These are phyloP conservation scores for Populus hybrid DNA, from an alignment of 441 rosid species.

Conservation along the genomic window DNA sequence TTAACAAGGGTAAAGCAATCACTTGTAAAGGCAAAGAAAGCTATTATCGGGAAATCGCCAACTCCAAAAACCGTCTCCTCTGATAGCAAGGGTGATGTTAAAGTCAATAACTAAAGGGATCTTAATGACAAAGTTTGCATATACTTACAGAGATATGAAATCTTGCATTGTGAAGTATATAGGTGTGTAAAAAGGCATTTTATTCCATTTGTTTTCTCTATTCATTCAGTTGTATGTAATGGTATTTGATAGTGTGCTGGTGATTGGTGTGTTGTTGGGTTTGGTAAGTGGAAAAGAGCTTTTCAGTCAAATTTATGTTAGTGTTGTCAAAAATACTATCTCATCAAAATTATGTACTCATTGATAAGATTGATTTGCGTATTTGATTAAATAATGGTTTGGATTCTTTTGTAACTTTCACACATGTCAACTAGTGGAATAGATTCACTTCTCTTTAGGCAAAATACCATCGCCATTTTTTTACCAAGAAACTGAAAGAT, in stretches of 20 bases:
- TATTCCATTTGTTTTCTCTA: not conserved
- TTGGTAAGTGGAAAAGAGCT: not conserved
- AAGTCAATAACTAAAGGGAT: constrained; percentile 37
- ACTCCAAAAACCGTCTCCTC: constrained; percentile 36
- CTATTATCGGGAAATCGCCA: constrained; percentile 61
- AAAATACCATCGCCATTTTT: too few relatives aligned
- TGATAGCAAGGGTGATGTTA: constrained; percentile 38
- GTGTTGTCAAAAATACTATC: not conserved
- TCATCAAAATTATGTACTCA: not conserved
- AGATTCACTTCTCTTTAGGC: not conserved
- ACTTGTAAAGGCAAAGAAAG: constrained; percentile 68
- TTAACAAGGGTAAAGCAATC: constrained; percentile 66
- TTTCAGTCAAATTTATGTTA: not conserved
- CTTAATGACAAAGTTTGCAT: not conserved
- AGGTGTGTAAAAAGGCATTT: not conserved
- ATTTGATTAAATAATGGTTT: not conserved
- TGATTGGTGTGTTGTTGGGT: constrained; percentile 8
- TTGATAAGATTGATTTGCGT: not conserved
- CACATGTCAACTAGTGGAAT: not conserved
- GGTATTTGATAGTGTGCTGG: constrained; percentile 1
- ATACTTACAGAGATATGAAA: constrained; percentile 6
- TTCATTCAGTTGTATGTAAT: constrained; percentile 10
- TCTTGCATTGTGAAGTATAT: constrained; percentile 1
- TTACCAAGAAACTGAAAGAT: too few relatives aligned
- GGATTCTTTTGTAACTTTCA: not conserved